These are phyloP conservation scores for Candida sojae DNA, from an alignment of 1,139 yeast species.

Conservation along the genomic window DNA sequence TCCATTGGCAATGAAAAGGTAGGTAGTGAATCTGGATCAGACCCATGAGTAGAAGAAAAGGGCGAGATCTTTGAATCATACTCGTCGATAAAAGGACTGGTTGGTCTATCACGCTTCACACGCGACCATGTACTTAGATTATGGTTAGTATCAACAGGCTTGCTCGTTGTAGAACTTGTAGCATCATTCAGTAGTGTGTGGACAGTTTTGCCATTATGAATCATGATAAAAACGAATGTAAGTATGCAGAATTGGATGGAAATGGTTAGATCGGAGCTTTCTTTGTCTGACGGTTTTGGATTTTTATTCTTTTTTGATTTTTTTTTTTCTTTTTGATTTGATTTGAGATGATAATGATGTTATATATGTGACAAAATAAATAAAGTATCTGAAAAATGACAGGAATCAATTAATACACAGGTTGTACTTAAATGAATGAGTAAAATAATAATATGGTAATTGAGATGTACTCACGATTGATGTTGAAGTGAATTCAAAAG, in stretches of 20 bases:
- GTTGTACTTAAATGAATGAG: not conserved
- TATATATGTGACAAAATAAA: too few species aligned
- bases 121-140: not conserved
- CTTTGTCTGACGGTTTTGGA: too few species aligned
- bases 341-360: not conserved
- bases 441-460: not conserved
- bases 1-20: not conserved
- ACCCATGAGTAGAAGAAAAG: not conserved
- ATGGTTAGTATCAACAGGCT: not conserved
- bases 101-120: constrained; percentile 9
- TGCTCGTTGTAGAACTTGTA: not conserved
- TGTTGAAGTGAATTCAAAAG: not conserved
- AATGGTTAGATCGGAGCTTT: too few species aligned
- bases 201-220: not conserved
- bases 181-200: not conserved
- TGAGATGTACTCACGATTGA: not conserved
- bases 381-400: too few species aligned
- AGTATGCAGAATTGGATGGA: too few species aligned
- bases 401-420: too few species aligned
- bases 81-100: constrained; percentile 4
- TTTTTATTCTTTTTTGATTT: too few species aligned
- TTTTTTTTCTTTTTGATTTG: not conserved
- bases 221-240: not conserved
- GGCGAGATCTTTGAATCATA: not conserved
- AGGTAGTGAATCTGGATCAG: too few species aligned